A percentile compares a stretch with the other conserved stretches of the same genome.
These are phyloP conservation scores for Styphnolobium japonicum DNA, from an alignment of 306 rosid genomes.

Conservation along the genomic window DNA sequence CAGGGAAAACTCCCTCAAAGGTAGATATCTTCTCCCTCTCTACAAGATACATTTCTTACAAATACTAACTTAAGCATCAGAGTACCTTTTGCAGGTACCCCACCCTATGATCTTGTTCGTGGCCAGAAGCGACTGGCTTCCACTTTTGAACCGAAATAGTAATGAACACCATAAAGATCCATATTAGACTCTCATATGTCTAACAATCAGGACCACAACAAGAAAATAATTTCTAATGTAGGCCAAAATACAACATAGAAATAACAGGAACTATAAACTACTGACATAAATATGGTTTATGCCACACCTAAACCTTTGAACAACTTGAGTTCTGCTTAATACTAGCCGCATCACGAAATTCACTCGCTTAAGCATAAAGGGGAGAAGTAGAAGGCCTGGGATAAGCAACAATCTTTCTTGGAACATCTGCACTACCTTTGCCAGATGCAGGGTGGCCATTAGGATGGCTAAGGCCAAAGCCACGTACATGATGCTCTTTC, in stretches of 20 bases:
- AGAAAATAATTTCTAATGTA: conserved; percentile 17
- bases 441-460: conserved; percentile 12
- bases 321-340: neutral
- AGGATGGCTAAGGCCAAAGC: neutral
- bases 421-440: conserved; percentile 26
- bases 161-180: conserved; percentile 11
- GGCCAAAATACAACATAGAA: conserved; percentile 25
- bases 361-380: conserved; percentile 41
- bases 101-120: no score
- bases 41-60: no score
- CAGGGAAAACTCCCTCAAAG: no score
- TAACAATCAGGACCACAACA: conserved; percentile 16
- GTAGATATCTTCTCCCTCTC: no score
- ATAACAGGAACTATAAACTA: conserved; percentile 43
- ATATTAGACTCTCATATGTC: conserved; percentile 14
- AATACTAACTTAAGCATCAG: no score
- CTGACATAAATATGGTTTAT: conserved; percentile 33
- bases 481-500: conserved; percentile 26
- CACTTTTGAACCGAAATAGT: no score
- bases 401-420: conserved; percentile 40
- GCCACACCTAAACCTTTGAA: conserved; percentile 28
- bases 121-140: no score
- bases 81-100: no score
- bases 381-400: conserved; percentile 69
- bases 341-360: neutral